Base-by-base conservation (phyloP, 345 rosid genomes). In the Pugionium cornutum region DNA sequence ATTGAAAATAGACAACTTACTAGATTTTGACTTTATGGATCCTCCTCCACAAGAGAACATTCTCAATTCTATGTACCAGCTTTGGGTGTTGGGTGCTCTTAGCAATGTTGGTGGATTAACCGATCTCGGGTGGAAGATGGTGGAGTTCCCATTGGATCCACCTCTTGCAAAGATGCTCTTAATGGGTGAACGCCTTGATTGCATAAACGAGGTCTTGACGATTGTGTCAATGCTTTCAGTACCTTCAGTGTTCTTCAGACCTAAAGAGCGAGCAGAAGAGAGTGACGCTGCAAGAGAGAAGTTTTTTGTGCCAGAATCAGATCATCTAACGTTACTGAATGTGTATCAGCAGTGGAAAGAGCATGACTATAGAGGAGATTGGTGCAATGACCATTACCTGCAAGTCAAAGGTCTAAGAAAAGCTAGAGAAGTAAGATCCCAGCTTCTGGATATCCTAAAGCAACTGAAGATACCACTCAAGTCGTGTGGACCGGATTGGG, bases 1-100 rank as follows among this genome's bases (percentile, higher is more conserved):
- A 4, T 82, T 90, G 50, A 88, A 94, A 73, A 78, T 94, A 6
- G 96, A 90, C 10, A 88, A 94, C 79, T 76, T 90, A 80, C 84
- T 94, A 35, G 96, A 90, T 75, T 94, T 94, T 57, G 99, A 94
- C 69, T 94, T 94, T 67, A 94, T 94, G 99, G 99, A 94, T 71
- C 99, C 99, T 18, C 99, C 99, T 37, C 99, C 99, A 0, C 96
- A 90, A 72, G 99, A 94, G 34, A 94, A 94, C 83, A 94, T 94
- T 73, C 91, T 90, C 26, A 94, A 90, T 71, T 94, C 99, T 4
- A 90, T 94, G 99, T 88, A 94, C 80, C 99, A 94, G 80, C 68
- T 94, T 58, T 90, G 99, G 99, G 97, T 94, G 36, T 64, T 94
- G 84, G 97, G 96, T 37, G 99, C 97, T 7, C 95, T 90, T 11